These are phyloP conservation scores for Aspergillus sclerotiicarbonarius DNA, from an alignment of 495 filamentous ascomycete genomes.

Conservation along the genomic window DNA sequence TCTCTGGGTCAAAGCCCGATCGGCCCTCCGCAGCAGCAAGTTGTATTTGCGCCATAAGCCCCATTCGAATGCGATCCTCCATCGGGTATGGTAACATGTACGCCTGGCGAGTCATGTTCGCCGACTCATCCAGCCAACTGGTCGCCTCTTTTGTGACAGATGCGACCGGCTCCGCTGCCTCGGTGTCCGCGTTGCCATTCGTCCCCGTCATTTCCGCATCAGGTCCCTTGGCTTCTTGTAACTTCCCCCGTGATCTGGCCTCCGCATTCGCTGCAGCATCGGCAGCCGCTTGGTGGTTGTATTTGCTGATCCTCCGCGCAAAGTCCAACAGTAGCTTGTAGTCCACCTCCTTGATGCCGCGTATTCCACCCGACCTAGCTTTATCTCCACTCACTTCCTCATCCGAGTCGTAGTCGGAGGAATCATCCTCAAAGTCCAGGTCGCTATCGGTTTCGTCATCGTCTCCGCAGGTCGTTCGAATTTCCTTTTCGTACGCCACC, in stretches of 20 bases:
- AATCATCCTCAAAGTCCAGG: slow-evolving; percentile 25
- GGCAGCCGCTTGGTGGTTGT: slow-evolving; percentile 46
- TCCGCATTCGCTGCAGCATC: slow-evolving; percentile 36
- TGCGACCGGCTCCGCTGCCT: slow-evolving; percentile 35
- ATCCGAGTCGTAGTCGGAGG: slow-evolving; percentile 24
- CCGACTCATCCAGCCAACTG: slow-evolving; percentile 46
- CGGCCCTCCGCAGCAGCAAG: slow-evolving; percentile 31
- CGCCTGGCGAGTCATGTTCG: slow-evolving; percentile 40
- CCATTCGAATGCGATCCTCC: slow-evolving; percentile 49
- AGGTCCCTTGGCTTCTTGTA: slow-evolving; percentile 18
- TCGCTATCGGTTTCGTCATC: slow-evolving; percentile 32
- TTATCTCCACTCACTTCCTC: slow-evolving; percentile 17
- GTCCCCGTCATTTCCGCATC: slow-evolving; percentile 34
- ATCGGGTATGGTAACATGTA: slow-evolving; percentile 49
- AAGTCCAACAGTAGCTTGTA: slow-evolving; percentile 46
- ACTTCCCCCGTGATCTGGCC: slow-evolving; percentile 18
- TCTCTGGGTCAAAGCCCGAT: slow-evolving; percentile 34
- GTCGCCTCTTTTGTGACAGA: slow-evolving; percentile 45
- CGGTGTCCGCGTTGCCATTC: slow-evolving; percentile 15
- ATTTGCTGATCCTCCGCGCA: slow-evolving; percentile 48
- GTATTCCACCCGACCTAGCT: not conserved
- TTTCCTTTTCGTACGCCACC: slow-evolving; percentile 39
- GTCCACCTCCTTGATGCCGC: slow-evolving; percentile 38
- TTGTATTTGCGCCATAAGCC: slow-evolving; percentile 47
- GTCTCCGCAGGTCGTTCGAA: slow-evolving; percentile 32